phyloP scores from a whole-genome alignment of 768 basidiomycete genomes.

The Leccinum longicurvipes region DNA sequence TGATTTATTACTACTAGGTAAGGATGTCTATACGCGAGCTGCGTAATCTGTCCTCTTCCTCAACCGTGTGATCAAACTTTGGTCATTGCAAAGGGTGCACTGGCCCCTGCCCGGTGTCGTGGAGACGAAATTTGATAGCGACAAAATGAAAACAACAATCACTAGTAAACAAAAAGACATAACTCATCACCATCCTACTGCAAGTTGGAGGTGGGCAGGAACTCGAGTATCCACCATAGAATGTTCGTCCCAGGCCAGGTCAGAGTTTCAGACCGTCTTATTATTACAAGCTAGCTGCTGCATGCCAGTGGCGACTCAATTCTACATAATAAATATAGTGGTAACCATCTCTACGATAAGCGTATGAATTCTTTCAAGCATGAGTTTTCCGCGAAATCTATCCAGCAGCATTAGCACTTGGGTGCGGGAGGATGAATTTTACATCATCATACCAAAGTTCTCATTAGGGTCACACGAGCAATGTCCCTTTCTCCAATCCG shows the following conservation, averaged over 20 bases:
- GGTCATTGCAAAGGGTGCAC: background rate
- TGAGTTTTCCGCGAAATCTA: slow-evolving; percentile 29
- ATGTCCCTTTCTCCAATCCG: slow-evolving; percentile 69
- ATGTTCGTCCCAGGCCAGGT: background rate
- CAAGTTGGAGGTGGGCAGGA: background rate
- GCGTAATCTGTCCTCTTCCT: background rate
- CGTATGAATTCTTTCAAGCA: slow-evolving; percentile 30
- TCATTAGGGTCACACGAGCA: slow-evolving; percentile 81
- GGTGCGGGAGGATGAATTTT: background rate
- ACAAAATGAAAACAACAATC: background rate
- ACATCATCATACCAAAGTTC: slow-evolving; percentile 59
- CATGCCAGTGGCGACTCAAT: background rate
- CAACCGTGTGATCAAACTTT: background rate
- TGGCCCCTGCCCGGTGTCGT: background rate
- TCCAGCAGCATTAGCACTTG: slow-evolving; percentile 5
- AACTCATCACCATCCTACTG: no score
- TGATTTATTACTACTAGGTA: no score
- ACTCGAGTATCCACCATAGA: background rate
- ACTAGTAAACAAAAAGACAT: background rate
- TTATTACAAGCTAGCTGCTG: background rate
- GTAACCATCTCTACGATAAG: slow-evolving; percentile 14
- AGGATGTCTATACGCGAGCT: background rate
- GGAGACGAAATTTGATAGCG: background rate
- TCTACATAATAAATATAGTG: background rate
- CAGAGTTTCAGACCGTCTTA: background rate